A percentile compares a stretch with the other conserved stretches of the same genome.
phyloP scores from a whole-genome alignment of 169 alveolate species.

The Plasmodium ovale region DNA sequence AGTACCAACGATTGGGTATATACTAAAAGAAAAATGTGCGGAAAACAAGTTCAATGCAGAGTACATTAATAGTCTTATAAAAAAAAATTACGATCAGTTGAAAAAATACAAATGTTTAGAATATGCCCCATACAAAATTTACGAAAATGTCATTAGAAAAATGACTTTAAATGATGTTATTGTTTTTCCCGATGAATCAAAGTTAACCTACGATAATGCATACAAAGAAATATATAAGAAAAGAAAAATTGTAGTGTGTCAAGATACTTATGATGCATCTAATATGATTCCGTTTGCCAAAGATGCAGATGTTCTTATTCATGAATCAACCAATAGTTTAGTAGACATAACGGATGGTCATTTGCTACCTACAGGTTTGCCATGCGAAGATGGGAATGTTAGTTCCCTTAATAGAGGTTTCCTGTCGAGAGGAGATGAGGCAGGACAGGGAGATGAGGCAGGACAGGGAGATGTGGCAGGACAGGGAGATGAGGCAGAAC shows the following conservation, averaged over 20 bases:
- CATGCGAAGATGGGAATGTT: neutral
- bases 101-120: slow-evolving; percentile 44
- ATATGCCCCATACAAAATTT: slow-evolving; percentile 34
- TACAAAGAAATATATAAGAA: slow-evolving; percentile 19
- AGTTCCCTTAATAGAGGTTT: no score
- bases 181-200: slow-evolving; percentile 18
- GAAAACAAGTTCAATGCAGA: slow-evolving; percentile 78
- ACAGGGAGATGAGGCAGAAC: no score
- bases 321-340: slow-evolving; percentile 82
- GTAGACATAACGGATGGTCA: slow-evolving; percentile 19
- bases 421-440: no score
- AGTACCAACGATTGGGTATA: slow-evolving; percentile 90
- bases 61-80: slow-evolving; percentile 73
- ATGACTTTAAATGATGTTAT: slow-evolving; percentile 22
- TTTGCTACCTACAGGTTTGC: neutral
- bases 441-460: neutral
- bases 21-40: slow-evolving; percentile 79
- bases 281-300: slow-evolving; percentile 74
- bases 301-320: slow-evolving; percentile 84
- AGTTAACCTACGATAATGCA: slow-evolving; percentile 27
- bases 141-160: slow-evolving; percentile 60
- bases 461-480: no score
- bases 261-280: slow-evolving; percentile 82
- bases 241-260: slow-evolving; percentile 84
- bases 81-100: slow-evolving; percentile 63